Evolutionary conservation across 768 basidiomycete genomes (phyloP), one percentile per base, ranked within the genome.

Genomic region (Amanita inopinata): DNA sequence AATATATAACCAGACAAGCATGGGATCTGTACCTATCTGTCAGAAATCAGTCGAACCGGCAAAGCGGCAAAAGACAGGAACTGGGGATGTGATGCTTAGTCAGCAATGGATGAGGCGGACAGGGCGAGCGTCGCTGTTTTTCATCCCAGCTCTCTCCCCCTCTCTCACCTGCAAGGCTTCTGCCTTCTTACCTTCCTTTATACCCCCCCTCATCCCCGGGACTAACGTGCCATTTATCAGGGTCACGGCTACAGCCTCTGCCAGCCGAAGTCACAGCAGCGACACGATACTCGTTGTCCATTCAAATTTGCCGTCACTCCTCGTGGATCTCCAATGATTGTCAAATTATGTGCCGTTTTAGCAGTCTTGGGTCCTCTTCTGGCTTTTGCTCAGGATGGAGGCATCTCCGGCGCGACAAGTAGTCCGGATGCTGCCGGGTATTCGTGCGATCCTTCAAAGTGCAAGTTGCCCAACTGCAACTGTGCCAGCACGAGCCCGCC

Each of bases 401-500:
- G 50, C 2, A 63, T 83, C n/a, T 51, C 54, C 32, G 78, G 77
- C 3, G 70, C 78, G 3, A 72, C 72, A 5, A 66, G 64, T 22
- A 75, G 73, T 40, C 28, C 69, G 6, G 56, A 55, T 4, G 76
- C 81, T 22, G 76, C 80, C 0, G 78, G 76, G 6, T 87, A 89
- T 58, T 76, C 74, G 5, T 88, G 85, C 55, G 80, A 86, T 51
- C 23, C 80, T 0, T 59, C 59, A 8, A 62, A 66, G 46, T 89
- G 85, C 62, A 63, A 75, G 61, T 66, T 86, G 4, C 85, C 85
- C 0, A 61, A 66, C 39, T 89, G 85, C 55, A 69, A 76, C 53
- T 86, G 83, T 51, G 84, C 85, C 3, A 83, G 80, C 51, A 73
- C 79, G 1, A 73, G 61, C 47, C 80, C 83, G 3, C 85, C 84